A percentile compares a stretch with the other conserved stretches of the same genome.
These are phyloP conservation scores for Boletus barrowsii DNA, from an alignment of 768 basidiomycete species.

Conservation along the genomic window DNA sequence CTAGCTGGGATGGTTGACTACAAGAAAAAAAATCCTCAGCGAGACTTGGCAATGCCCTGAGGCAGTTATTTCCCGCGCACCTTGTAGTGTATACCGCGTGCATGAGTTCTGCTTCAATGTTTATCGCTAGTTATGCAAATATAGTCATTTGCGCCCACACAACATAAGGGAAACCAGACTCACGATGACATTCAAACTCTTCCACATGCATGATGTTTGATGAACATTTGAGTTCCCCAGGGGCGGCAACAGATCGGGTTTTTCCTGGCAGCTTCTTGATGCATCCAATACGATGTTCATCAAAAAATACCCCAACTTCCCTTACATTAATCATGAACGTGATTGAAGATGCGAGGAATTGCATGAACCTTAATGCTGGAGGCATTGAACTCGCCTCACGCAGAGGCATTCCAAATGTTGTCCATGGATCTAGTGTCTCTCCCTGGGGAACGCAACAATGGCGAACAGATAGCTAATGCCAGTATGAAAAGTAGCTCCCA, in stretches of 20 bases:
- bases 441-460: background rate
- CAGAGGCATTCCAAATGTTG: conserved; percentile 81
- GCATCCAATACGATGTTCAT: conserved; percentile 63
- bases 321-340: conserved; percentile 83
- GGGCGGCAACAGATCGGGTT: too few species aligned
- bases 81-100: conserved; percentile 46
- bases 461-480: background rate
- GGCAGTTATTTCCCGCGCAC: background rate
- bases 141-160: too few species aligned
- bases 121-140: conserved; percentile 50
- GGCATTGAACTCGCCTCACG: conserved; percentile 77
- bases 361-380: conserved; percentile 74
- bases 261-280: conserved; percentile 34
- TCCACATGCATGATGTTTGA: conserved; percentile 61
- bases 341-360: conserved; percentile 84
- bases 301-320: conserved; percentile 74
- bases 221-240: conserved; percentile 43
- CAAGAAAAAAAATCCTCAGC: background rate
- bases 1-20: background rate
- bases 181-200: conserved; percentile 31
- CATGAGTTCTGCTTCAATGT: conserved; percentile 77
- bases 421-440: conserved; percentile 51
- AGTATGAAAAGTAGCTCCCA: background rate
- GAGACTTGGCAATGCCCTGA: background rate
- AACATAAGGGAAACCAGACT: background rate